Conservation (phyloP, 75 land plant genomes). For the Larix kaempferi region DNA sequence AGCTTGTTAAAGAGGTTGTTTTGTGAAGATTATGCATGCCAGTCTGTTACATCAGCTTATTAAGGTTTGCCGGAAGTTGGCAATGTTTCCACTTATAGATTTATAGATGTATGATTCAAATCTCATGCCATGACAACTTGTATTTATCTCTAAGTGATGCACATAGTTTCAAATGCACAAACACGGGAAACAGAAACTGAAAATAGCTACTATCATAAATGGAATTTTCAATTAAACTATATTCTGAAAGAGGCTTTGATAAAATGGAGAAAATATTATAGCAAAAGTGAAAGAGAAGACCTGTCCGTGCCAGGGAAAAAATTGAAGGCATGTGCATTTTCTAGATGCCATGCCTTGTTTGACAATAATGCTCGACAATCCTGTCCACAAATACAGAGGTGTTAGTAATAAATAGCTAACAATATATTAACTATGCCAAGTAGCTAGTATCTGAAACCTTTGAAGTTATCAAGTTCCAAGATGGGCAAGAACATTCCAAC, state of each 20-base stretch:
- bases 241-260: not conserved
- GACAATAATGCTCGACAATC: conserved; percentile 73
- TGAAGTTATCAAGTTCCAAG: not conserved
- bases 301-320: conserved; percentile 98
- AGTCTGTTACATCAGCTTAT: not conserved
- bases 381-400: conserved; percentile 30
- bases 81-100: not conserved
- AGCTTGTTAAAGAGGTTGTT: not conserved
- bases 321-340: conserved; percentile 89
- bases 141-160: not conserved
- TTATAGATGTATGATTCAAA: not conserved
- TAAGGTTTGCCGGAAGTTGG: not conserved
- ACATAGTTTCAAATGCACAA: not conserved
- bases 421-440: no score
- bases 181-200: not conserved
- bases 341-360: conserved; percentile 74
- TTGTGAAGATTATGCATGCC: not conserved
- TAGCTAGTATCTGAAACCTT: not conserved
- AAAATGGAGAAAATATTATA: conserved; percentile 4
- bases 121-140: not conserved
- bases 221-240: not conserved
- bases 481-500: not conserved
- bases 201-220: not conserved
- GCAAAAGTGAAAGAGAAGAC: conserved; percentile 26
- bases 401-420: conserved; percentile 2